These are phyloP conservation scores for Eryngium alpinum DNA, from an alignment of 140 eudicot genomes.

Conservation along the genomic window DNA sequence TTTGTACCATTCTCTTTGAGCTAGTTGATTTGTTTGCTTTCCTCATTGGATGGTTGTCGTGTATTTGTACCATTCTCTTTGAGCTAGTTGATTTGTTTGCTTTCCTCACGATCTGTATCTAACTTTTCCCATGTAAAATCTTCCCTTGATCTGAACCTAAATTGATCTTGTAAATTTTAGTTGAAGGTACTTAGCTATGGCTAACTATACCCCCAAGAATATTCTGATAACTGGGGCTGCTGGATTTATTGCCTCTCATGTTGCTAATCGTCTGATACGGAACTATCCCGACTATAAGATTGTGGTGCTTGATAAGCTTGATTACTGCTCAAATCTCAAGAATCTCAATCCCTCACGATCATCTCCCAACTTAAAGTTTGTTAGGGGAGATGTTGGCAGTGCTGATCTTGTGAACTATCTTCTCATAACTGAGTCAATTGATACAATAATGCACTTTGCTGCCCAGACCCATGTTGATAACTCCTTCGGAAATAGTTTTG, in stretches of 20 bases:
- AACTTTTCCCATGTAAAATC: not conserved
- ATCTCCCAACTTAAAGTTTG: constrained; percentile 65
- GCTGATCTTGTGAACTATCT: constrained; percentile 72
- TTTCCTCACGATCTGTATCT: not conserved
- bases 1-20: not conserved
- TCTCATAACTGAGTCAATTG: constrained; percentile 57
- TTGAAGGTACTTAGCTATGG: constrained; percentile 39
- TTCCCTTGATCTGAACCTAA: constrained; percentile 2
- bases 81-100: not conserved
- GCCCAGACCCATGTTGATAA: constrained; percentile 91
- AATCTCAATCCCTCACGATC: constrained; percentile 56
- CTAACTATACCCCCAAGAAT: constrained; percentile 55
- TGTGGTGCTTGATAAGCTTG: constrained; percentile 83
- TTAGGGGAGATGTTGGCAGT: constrained; percentile 72
- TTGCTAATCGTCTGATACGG: constrained; percentile 62
- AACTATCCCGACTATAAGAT: constrained; percentile 73
- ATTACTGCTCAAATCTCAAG: constrained; percentile 72
- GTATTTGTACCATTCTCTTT: not conserved
- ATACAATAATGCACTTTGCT: constrained; percentile 83
- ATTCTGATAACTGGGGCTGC: constrained; percentile 67
- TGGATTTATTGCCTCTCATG: constrained; percentile 88
- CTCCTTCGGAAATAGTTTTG: constrained; percentile 90
- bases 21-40: not conserved
- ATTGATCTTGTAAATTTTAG: constrained; percentile 5
- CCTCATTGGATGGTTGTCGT: too few relatives aligned